phyloP scores from a whole-genome alignment of 1,139 yeast genomes.

The Taphrina deformans region DNA sequence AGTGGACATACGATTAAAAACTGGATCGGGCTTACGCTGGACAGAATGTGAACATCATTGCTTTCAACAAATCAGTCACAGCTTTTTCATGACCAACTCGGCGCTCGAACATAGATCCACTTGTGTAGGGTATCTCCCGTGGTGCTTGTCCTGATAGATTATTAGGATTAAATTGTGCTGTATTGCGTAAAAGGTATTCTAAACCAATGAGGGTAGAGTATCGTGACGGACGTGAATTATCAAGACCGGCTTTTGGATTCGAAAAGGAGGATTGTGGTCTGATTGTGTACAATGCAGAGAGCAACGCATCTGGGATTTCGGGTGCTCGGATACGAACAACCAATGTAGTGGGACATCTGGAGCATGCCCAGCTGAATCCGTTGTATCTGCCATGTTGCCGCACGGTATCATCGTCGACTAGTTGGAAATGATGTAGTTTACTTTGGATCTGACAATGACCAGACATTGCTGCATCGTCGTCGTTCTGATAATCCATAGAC shows the following conservation, averaged over 20 bases:
- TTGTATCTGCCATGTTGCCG: background rate
- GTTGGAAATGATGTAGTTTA: conserved; percentile 25
- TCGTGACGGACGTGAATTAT: conserved; percentile 12
- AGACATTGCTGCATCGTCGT: background rate
- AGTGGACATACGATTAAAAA: background rate
- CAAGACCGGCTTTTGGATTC: background rate
- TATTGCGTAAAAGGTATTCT: conserved; percentile 20
- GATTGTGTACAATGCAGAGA: conserved; percentile 3
- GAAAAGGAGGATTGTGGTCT: conserved; percentile 25
- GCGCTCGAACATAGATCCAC: conserved; percentile 10
- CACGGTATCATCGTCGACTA: conserved; percentile 1
- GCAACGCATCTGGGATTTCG: background rate
- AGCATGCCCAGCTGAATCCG: conserved; percentile 15
- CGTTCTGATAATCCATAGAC: conserved; percentile 14
- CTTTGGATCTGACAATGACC: conserved; percentile 12
- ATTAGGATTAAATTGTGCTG: conserved; percentile 8
- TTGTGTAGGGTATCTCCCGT: conserved; percentile 1
- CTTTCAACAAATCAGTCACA: conserved; percentile 1
- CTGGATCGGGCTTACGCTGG: conserved; percentile 10
- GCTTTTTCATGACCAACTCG: conserved; percentile 26
- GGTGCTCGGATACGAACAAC: background rate
- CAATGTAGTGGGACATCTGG: conserved; percentile 15
- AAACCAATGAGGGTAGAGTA: conserved; percentile 20
- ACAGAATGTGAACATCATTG: conserved; percentile 17
- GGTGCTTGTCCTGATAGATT: background rate